Percentiles rank a stretch among this genome's conserved stretches.
These are phyloP conservation scores for Elsinoe batatas DNA, from an alignment of 2,329 filamentous ascomycete genomes.

Conservation along the genomic window DNA sequence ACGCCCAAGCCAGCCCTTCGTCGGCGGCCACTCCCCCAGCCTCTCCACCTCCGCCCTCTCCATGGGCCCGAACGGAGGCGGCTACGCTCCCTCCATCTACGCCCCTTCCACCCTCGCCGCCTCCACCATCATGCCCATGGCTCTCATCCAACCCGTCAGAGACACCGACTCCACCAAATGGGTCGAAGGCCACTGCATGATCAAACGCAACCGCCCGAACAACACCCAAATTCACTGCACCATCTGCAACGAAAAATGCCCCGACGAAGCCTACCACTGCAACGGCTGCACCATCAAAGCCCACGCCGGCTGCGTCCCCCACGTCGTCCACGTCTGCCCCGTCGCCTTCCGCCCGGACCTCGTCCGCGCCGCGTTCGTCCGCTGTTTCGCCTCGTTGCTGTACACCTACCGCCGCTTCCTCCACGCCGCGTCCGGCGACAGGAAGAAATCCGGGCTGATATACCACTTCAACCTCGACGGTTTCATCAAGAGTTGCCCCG, in stretches of 20 bases:
- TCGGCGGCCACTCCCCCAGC: constrained; percentile 47
- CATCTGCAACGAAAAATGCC: constrained; percentile 65
- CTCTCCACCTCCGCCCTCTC: constrained; percentile 57
- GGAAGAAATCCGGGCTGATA: constrained; percentile 51
- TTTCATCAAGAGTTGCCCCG: constrained; percentile 54
- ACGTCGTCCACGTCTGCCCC: constrained; percentile 56
- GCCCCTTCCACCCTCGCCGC: constrained; percentile 78
- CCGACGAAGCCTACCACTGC: constrained; percentile 68
- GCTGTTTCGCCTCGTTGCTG: constrained; percentile 58
- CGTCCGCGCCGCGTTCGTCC: constrained; percentile 56
- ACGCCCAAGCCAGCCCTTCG: constrained; percentile 57
- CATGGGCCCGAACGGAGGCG: constrained; percentile 33
- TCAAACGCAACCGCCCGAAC: constrained; percentile 38
- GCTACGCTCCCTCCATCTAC: constrained; percentile 73
- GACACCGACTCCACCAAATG: constrained; percentile 73
- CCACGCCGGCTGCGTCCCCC: constrained; percentile 50
- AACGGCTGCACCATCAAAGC: constrained; percentile 48
- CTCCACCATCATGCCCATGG: constrained; percentile 77
- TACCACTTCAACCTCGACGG: constrained; percentile 59
- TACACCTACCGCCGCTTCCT: constrained; percentile 60
- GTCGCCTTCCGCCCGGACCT: constrained; percentile 57
- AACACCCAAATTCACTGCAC: constrained; percentile 47
- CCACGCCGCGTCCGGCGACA: constrained; percentile 47
- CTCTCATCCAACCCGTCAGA: constrained; percentile 66
- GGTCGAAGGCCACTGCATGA: constrained; percentile 77